Evolutionary conservation across 345 rosid species (phyloP).

Genomic region (Rhodamnia rubescens): DNA sequence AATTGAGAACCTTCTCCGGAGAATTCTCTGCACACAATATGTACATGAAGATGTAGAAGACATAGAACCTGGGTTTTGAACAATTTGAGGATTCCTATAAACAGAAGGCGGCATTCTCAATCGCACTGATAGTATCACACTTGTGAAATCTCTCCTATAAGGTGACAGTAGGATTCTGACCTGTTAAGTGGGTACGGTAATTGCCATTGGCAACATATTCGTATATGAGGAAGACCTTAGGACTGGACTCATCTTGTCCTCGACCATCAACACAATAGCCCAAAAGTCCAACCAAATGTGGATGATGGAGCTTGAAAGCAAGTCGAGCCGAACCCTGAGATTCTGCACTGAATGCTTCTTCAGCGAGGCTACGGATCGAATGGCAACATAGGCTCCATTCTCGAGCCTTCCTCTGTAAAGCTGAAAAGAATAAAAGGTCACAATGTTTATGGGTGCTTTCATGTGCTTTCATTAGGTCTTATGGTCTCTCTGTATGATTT

Average conservation of each 20-base stretch:
- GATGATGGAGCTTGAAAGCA: conserved; percentile 88
- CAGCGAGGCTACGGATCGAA: conserved; percentile 45
- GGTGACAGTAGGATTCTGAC: conserved; percentile 11
- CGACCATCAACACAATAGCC: conserved; percentile 63
- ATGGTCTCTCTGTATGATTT: background rate
- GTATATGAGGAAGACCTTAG: conserved; percentile 60
- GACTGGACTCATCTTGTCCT: conserved; percentile 32
- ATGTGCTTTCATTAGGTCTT: background rate
- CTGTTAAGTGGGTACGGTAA: conserved; percentile 69
- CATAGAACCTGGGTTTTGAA: background rate
- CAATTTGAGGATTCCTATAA: background rate
- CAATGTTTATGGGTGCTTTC: background rate
- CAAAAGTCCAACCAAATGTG: conserved; percentile 71
- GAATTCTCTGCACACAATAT: conserved; percentile 31
- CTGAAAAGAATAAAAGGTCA: conserved; percentile 26
- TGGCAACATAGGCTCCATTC: conserved; percentile 59
- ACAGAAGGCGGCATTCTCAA: background rate
- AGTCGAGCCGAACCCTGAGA: conserved; percentile 59
- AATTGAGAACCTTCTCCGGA: conserved; percentile 65
- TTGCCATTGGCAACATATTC: conserved; percentile 63
- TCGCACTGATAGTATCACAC: background rate
- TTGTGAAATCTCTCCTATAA: background rate
- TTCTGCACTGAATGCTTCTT: conserved; percentile 66
- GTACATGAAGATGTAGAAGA: background rate
- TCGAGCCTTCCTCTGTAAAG: conserved; percentile 75